Evolutionary conservation across 805 yeast species (phyloP).

Genomic region (Kodamaea laetipori): DNA sequence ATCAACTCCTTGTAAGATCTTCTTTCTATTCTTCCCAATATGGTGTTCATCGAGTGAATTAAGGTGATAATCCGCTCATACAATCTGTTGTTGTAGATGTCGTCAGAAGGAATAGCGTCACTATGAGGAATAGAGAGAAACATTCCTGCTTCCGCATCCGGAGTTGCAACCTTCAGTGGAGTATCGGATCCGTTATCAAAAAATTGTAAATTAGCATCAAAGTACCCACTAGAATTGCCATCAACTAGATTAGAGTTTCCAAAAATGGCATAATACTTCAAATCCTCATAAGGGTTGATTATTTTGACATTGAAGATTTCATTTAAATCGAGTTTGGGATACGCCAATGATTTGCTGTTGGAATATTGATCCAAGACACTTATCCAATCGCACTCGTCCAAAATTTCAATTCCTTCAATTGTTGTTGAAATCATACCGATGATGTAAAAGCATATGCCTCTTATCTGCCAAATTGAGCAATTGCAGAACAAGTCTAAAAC

Average conservation of each 20-base stretch:
- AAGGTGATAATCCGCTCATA: slow-evolving; percentile 31
- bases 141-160: too few relatives aligned
- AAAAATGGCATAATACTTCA: slow-evolving; percentile 28
- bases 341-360: slow-evolving; percentile 17
- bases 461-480: slow-evolving; percentile 53
- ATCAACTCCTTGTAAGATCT: slow-evolving; percentile 61
- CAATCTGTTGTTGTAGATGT: slow-evolving; percentile 18
- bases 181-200: not conserved
- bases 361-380: slow-evolving; percentile 16
- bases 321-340: slow-evolving; percentile 15
- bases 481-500: slow-evolving; percentile 45
- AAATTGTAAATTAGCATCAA: slow-evolving; percentile 3
- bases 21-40: slow-evolving; percentile 46
- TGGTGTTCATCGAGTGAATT: slow-evolving; percentile 54
- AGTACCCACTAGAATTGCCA: slow-evolving; percentile 2
- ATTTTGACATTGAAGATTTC: slow-evolving; percentile 21
- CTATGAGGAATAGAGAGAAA: not conserved
- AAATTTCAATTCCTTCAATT: slow-evolving; percentile 76
- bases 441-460: slow-evolving; percentile 76
- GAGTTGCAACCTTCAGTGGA: not conserved
- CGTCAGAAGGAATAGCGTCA: slow-evolving; percentile 2
- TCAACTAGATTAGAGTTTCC: slow-evolving; percentile 12
- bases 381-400: slow-evolving; percentile 80
- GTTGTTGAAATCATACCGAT: slow-evolving; percentile 76
- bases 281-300: slow-evolving; percentile 29